Percentiles rank a stretch among this genome's conserved stretches.
Conservation (phyloP, 2,329 filamentous ascomycete genomes). For the Dichotomopilus funicola region DNA sequence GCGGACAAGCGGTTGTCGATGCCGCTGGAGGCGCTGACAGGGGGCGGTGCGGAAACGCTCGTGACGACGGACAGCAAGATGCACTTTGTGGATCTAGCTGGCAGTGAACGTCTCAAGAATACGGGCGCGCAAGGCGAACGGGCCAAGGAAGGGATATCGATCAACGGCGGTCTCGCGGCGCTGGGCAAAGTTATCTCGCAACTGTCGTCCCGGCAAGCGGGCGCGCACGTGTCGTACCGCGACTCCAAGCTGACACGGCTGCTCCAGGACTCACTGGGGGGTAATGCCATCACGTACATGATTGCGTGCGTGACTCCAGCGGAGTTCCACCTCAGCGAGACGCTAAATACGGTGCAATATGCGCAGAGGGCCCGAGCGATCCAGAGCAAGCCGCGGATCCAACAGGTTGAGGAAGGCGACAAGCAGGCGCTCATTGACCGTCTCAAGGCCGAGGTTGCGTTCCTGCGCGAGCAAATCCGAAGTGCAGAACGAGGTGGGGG, state of each 20-base stretch:
- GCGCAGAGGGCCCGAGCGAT: constrained; percentile 93
- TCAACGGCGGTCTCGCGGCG: constrained; percentile 91
- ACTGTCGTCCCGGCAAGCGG: constrained; percentile 79
- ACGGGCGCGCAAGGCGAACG: constrained; percentile 92
- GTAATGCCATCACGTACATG: constrained; percentile 98
- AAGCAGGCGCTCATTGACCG: constrained; percentile 91
- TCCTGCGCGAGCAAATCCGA: constrained; percentile 87
- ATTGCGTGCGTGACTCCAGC: constrained; percentile 96
- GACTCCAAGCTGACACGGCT: constrained; percentile 95
- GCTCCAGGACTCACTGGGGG: constrained; percentile 91
- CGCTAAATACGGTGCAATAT: constrained; percentile 94
- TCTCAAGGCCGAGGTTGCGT: constrained; percentile 86
- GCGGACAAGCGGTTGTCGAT: constrained; percentile 83
- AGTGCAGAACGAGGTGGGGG: constrained; percentile 63
- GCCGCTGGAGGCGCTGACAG: constrained; percentile 71
- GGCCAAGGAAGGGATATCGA: constrained; percentile 93
- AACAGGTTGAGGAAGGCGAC: constrained; percentile 87
- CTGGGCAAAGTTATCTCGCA: constrained; percentile 98
- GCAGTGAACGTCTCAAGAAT: constrained; percentile 94
- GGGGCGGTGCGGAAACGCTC: constrained; percentile 49
- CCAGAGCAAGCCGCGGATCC: constrained; percentile 94
- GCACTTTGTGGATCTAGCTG: constrained; percentile 95
- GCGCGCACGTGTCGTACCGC: constrained; percentile 91
- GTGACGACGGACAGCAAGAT: constrained; percentile 96
- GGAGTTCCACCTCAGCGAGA: constrained; percentile 96